Percentiles rank a stretch among this genome's conserved stretches.
phyloP scores from a whole-genome alignment of 2,329 filamentous ascomycete genomes.

The Teratosphaeria destructans region DNA sequence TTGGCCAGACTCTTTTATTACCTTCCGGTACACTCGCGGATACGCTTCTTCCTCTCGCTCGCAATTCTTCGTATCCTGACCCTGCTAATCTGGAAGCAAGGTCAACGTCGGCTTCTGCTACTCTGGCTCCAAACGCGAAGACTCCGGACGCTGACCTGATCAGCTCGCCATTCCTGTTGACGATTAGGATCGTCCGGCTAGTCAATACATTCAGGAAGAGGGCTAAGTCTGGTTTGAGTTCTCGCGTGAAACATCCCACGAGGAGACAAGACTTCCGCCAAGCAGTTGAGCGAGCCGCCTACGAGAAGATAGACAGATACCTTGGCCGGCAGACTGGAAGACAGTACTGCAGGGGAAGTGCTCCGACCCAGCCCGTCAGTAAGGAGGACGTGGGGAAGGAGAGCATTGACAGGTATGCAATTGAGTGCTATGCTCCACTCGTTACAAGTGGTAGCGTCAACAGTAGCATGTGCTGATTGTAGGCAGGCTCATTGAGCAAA shows the following conservation, averaged over 20 bases:
- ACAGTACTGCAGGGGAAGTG: not conserved
- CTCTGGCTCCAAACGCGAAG: not conserved
- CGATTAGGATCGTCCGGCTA: slow-evolving; percentile 29
- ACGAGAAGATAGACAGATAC: slow-evolving; percentile 10
- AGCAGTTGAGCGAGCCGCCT: slow-evolving; percentile 21
- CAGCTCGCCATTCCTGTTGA: slow-evolving; percentile 21
- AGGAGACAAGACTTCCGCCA: slow-evolving; percentile 17
- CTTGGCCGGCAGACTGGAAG: slow-evolving; percentile 8
- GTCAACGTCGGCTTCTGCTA: slow-evolving; percentile 2
- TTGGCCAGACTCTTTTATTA: not conserved
- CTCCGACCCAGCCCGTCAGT: not conserved
- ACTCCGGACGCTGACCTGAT: slow-evolving; percentile 1
- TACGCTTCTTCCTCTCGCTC: not conserved
- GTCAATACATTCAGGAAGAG: slow-evolving; percentile 29
- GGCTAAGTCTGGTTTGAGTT: slow-evolving; percentile 22
- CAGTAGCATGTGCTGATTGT: slow-evolving; percentile 1
- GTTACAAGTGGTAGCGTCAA: not conserved
- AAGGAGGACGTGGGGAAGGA: not conserved
- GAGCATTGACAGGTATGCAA: not conserved
- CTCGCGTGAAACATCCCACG: slow-evolving; percentile 8
- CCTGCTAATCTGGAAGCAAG: not conserved
- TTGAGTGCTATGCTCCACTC: not conserved
- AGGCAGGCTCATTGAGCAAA: slow-evolving; percentile 4
- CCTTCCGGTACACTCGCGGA: not conserved
- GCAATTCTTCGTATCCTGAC: not conserved